A percentile compares a stretch with the other conserved stretches of the same genome.
phyloP scores from a whole-genome alignment of 495 filamentous ascomycete genomes.

The Geoglossum glabrum region DNA sequence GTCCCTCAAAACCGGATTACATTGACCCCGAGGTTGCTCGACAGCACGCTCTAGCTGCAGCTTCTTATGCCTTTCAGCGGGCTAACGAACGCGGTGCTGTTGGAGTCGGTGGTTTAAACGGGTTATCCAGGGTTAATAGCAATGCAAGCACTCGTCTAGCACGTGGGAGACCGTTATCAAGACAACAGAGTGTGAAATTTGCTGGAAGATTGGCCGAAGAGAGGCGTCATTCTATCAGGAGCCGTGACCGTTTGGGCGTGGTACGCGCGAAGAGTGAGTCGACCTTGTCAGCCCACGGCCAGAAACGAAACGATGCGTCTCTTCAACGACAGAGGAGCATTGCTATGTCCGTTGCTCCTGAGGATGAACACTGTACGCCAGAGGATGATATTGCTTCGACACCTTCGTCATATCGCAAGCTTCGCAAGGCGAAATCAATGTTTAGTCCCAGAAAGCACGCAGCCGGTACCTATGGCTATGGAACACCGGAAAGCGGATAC shows the following conservation, averaged over 20 bases:
- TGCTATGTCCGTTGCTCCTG: constrained; percentile 13
- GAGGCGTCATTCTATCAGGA: constrained; percentile 10
- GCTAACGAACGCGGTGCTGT: constrained; percentile 24
- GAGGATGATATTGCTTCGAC: constrained; percentile 41
- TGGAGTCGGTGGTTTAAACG: constrained; percentile 14
- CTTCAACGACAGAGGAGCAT: constrained; percentile 14
- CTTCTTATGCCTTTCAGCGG: constrained; percentile 41
- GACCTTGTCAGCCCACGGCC: constrained; percentile 3
- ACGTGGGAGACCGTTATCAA: constrained; percentile 5
- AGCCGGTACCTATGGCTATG: constrained; percentile 11
- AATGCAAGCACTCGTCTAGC: background rate
- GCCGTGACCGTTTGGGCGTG: constrained; percentile 4
- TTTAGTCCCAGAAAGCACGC: constrained; percentile 32
- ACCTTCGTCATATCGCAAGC: constrained; percentile 54
- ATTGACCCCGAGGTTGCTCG: constrained; percentile 35
- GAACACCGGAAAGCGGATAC: background rate
- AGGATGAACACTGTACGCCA: constrained; percentile 26
- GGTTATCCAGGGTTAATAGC: constrained; percentile 6
- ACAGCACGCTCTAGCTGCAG: constrained; percentile 45
- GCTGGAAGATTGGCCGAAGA: constrained; percentile 20
- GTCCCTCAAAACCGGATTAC: constrained; percentile 17
- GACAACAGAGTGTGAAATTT: constrained; percentile 36
- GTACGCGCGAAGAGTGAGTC: constrained; percentile 11
- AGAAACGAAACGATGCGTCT: constrained; percentile 18
- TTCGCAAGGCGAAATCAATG: constrained; percentile 58